Evolutionary conservation across 768 basidiomycete species (phyloP).

Genomic region (Sarcodon sp.): DNA sequence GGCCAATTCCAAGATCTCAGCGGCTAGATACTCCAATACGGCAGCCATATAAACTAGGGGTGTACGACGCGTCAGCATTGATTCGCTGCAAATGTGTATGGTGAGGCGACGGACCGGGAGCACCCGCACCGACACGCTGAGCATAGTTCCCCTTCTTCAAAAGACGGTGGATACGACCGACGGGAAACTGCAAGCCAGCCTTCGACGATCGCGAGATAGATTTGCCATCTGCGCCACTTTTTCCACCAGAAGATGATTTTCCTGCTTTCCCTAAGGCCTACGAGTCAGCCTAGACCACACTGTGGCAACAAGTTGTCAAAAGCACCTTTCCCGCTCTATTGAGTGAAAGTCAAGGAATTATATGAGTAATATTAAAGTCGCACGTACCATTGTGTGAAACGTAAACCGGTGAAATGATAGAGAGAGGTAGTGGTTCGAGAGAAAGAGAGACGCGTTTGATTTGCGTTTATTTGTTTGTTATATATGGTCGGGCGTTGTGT

Average conservation of each 20-base stretch:
- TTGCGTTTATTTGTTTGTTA: neutral
- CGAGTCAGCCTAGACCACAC: neutral
- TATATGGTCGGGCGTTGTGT: neutral
- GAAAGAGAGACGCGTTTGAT: neutral
- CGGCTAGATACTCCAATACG: slow-evolving; percentile 78
- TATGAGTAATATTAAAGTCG: neutral
- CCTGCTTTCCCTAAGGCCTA: neutral
- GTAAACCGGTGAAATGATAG: neutral
- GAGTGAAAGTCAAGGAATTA: neutral
- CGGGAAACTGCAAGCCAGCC: slow-evolving; percentile 63
- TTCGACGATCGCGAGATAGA: slow-evolving; percentile 54
- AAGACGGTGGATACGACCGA: slow-evolving; percentile 72
- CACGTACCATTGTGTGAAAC: neutral
- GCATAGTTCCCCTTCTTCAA: slow-evolving; percentile 66
- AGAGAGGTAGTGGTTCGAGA: neutral
- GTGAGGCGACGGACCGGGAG: slow-evolving; percentile 35
- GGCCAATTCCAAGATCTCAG: slow-evolving; percentile 79
- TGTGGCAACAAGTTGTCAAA: neutral
- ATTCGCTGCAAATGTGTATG: neutral
- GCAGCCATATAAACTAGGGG: slow-evolving; percentile 65
- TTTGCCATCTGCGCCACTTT: slow-evolving; percentile 28
- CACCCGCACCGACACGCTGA: slow-evolving; percentile 56
- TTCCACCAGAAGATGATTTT: slow-evolving; percentile 21
- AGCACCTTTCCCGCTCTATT: neutral
- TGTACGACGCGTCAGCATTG: neutral